Percentiles rank a stretch among this genome's conserved stretches.
Evolutionary conservation across 2,329 filamentous ascomycete species (phyloP).

Genomic region (Aureobasidium sp.): DNA sequence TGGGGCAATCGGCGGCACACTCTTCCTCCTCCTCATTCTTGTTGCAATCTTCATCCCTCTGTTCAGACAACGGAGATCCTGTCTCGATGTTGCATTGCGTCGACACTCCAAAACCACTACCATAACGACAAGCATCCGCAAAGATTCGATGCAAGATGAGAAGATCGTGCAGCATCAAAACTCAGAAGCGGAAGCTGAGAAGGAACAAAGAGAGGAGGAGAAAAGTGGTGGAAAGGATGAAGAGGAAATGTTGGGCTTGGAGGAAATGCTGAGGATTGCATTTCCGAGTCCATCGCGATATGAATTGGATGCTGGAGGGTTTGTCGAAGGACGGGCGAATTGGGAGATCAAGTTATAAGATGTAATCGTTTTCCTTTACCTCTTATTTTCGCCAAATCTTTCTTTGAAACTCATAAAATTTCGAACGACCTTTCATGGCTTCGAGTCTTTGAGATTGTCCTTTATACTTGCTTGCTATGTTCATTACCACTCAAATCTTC

Average conservation of each 20-base stretch:
- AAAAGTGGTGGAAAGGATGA: background rate
- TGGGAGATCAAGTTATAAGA: background rate
- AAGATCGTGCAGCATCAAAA: background rate
- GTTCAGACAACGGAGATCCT: background rate
- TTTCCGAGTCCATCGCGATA: background rate
- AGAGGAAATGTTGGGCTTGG: background rate
- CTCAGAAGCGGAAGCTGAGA: background rate
- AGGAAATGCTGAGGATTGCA: background rate
- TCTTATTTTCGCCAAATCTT: background rate
- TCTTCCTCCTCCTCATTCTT: background rate
- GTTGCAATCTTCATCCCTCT: background rate
- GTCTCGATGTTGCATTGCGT: background rate
- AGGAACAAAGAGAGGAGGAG: background rate
- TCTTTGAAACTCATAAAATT: background rate
- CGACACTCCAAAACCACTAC: background rate
- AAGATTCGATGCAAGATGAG: background rate
- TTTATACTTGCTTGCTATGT: background rate
- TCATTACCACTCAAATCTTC: background rate
- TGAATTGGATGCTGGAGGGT: background rate
- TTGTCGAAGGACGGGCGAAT: background rate
- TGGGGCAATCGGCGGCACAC: background rate
- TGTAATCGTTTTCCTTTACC: background rate
- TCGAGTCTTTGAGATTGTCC: background rate
- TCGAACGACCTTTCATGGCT: no score
- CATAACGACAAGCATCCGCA: background rate